Percentiles rank a stretch among this genome's conserved stretches.
Evolutionary conservation across 2,329 filamentous ascomycete species (phyloP).

Genomic region (Tolypocladium paradoxum): DNA sequence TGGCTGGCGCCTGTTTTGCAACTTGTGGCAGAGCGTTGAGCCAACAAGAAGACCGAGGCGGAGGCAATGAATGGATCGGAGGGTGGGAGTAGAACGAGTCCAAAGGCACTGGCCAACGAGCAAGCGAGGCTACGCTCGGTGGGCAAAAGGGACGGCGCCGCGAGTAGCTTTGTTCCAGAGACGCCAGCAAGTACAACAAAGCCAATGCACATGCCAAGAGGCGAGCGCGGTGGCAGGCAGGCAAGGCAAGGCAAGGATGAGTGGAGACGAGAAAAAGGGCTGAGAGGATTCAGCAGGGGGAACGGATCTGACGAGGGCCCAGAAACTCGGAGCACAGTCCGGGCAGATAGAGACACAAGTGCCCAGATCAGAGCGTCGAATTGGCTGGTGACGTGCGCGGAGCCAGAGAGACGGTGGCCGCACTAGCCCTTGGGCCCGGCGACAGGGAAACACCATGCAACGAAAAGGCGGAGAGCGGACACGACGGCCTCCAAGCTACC

Average conservation of each 20-base stretch:
- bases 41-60: slow-evolving; percentile 5
- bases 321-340: slow-evolving; percentile 7
- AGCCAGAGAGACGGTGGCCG: slow-evolving; percentile 12
- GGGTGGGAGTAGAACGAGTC: slow-evolving; percentile 11
- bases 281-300: slow-evolving; percentile 5
- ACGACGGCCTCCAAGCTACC: neutral
- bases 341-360: slow-evolving; percentile 8
- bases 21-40: neutral
- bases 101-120: slow-evolving; percentile 5
- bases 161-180: neutral
- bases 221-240: slow-evolving; percentile 3
- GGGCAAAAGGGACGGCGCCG: neutral
- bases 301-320: slow-evolving; percentile 16
- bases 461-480: slow-evolving; percentile 2
- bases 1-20: slow-evolving; percentile 1
- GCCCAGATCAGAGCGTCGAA: neutral
- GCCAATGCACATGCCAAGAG: slow-evolving; percentile 29
- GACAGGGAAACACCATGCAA: slow-evolving; percentile 10
- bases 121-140: neutral
- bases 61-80: slow-evolving; percentile 6
- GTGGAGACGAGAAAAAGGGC: neutral
- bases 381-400: slow-evolving; percentile 17
- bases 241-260: neutral
- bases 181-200: slow-evolving; percentile 5
- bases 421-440: slow-evolving; percentile 16